Base-by-base conservation (phyloP, 2,329 filamentous ascomycete genomes). In the Geosmithia putterillii region DNA sequence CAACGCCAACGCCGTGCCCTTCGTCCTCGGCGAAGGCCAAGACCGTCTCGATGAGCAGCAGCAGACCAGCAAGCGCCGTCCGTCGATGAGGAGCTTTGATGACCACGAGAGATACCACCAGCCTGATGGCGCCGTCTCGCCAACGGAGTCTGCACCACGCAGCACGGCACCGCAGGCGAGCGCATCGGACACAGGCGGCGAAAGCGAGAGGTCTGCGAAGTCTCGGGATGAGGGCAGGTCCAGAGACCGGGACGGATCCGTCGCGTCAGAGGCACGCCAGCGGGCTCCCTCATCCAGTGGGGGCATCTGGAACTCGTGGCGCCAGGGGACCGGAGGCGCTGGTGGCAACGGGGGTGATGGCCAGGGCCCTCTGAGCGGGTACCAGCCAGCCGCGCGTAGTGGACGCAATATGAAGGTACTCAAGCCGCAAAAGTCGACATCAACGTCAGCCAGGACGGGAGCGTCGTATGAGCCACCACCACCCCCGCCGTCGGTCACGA, bases 401-500 rank as follows among this genome's bases (percentile, higher is more conserved):
- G 64, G 72, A 15, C 76, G 83, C 41, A 81, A 79, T 42, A 96
- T 96, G 83, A 96, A 95, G 66, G 83, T 95, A 2, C 69, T 96
- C 42, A 87, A 88, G 55, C 81, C 90, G 1, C 74, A 73, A 44
- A 92, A 87, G 58, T 70, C 80, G 10, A 3, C 28, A 6, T 63
- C 64, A 1, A 64, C 65, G 2, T 70, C 71, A 10, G 63, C 65
- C 2, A 68, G 68, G 46, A 70, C 70, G 0, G 71, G 71, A 1
- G 53, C 69, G 2, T 59, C 71, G 2, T 75, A 76, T 45, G 78
- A 81, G 48, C 64, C 70, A 4, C 55, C 69, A 3, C 54, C 65
- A 8, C 52, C 65, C 1, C 52, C 65, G n/a, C n/a, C n/a, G n/a
- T n/a, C n/a, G n/a, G n/a, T n/a, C n/a, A n/a, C n/a, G n/a, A n/a